phyloP scores from a whole-genome alignment of 2,329 filamentous ascomycete species.

The Cordyceps fumosorosea region DNA sequence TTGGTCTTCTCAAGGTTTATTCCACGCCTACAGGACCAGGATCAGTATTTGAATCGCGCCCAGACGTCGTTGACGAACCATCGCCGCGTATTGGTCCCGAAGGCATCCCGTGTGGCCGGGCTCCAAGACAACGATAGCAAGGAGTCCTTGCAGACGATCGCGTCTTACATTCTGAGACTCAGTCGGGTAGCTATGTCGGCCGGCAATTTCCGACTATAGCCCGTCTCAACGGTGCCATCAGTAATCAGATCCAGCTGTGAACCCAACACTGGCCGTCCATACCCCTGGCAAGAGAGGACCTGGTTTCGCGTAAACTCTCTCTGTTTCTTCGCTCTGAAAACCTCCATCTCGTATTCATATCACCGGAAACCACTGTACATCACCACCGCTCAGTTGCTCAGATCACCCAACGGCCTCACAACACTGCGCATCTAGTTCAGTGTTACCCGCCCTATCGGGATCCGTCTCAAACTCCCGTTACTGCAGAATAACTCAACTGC shows the following conservation, averaged over 20 bases:
- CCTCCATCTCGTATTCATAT: background rate
- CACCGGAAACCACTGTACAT: background rate
- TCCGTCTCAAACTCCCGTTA: background rate
- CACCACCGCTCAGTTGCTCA: background rate
- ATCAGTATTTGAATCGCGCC: background rate
- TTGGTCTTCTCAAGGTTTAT: background rate
- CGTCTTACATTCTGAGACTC: background rate
- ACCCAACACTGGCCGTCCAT: background rate
- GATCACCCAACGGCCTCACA: background rate
- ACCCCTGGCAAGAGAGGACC: background rate
- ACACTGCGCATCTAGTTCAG: background rate
- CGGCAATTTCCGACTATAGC: background rate
- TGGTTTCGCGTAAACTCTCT: background rate
- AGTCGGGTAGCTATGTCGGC: background rate
- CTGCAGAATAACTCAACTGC: background rate
- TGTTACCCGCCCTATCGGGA: background rate
- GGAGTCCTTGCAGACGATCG: background rate
- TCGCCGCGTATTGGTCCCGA: background rate
- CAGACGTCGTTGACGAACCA: background rate
- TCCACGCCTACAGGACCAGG: background rate
- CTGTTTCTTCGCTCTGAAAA: background rate
- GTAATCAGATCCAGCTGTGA: background rate
- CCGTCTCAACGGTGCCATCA: background rate
- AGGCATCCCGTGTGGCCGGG: too few species aligned
- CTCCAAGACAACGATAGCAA: background rate